Base-by-base conservation (phyloP, 164 flowering plant species). In the Tetrastigma voinierianum region DNA sequence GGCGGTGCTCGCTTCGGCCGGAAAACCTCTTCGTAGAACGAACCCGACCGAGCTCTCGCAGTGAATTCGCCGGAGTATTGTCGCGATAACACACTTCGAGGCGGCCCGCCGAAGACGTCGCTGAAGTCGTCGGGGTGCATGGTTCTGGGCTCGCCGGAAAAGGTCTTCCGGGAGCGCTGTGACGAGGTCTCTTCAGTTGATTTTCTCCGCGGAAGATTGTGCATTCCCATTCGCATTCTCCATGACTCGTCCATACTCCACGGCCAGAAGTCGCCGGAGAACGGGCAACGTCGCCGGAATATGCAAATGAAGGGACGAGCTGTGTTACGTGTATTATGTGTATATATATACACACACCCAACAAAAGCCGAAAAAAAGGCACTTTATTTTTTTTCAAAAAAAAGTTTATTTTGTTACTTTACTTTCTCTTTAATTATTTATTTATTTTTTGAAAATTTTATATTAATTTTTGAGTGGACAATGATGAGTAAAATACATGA, bases 91-190 rank as follows among this genome's bases (percentile, higher is more conserved):
- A 86, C 73, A n/a, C 78, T 89, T 40, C 85, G 66, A 1, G 96
- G 98, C 2, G 98, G 96, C 4, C 98, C 98, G 11, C 98, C 98
- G 51, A 87, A 93, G n/a, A 93, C 96, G 68, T 92, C 97, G 70
- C 74, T 46, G 78, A 86, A 86, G 67, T 86, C 90, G 5, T 85
- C 82, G 1, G 87, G 81, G 52, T 80, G 66, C 0, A 76, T 64
- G 17, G 68, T 13, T 17, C 59, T 67, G 16, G 75, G 47, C 9
- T 67, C 65, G 11, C 19, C 57, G 57, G 54, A 61, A 16, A 20
- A 17, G 47, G 32, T 52, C 32, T 52, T 53, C 68, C 20, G 20
- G n/a, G 40, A 15, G 9, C 66, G 62, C 70, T 67, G 70, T 62
- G 79, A 17, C 18, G 72, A 53, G 66, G 72, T 61, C 13, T 72